Conservation (phyloP, 495 filamentous ascomycete genomes). For the Baudoinia panamericana region DNA sequence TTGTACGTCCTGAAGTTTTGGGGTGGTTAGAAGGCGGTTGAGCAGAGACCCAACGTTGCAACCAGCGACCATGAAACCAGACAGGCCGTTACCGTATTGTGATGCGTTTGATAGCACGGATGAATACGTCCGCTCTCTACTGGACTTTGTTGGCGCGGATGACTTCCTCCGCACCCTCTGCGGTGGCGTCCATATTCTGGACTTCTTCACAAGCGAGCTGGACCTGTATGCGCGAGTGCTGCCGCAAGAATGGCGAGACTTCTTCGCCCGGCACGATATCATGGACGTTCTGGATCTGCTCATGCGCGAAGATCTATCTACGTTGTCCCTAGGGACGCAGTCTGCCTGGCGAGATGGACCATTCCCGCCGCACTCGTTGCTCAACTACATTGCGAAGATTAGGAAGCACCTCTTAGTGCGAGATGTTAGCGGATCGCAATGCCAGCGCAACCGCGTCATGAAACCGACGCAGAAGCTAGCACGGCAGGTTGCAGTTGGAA, state of each 20-base stretch:
- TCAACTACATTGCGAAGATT: slow-evolving; percentile 63
- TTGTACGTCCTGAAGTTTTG: too few relatives aligned
- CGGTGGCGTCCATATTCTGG: slow-evolving; percentile 87
- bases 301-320: slow-evolving; percentile 54
- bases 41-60: too few relatives aligned
- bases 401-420: slow-evolving; percentile 55
- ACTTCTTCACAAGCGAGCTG: slow-evolving; percentile 70
- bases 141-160: slow-evolving; percentile 60
- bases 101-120: slow-evolving; percentile 41
- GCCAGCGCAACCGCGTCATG: slow-evolving; percentile 1
- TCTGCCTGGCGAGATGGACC: slow-evolving; percentile 37
- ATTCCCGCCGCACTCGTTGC: slow-evolving; percentile 52
- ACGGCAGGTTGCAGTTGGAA: slow-evolving; percentile 64
- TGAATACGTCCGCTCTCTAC: slow-evolving; percentile 62
- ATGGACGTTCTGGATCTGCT: slow-evolving; percentile 67
- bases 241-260: slow-evolving; percentile 66
- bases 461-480: slow-evolving; percentile 40
- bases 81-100: slow-evolving; percentile 44
- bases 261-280: slow-evolving; percentile 54
- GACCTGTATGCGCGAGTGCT: slow-evolving; percentile 62
- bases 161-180: slow-evolving; percentile 75
- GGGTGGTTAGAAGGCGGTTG: too few relatives aligned
- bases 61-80: slow-evolving; percentile 32
- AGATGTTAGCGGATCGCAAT: slow-evolving; percentile 33
- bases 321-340: slow-evolving; percentile 23